phyloP scores from a whole-genome alignment of 1,284 basidiomycete species.

The Cutaneotrichosporon dermatis region DNA sequence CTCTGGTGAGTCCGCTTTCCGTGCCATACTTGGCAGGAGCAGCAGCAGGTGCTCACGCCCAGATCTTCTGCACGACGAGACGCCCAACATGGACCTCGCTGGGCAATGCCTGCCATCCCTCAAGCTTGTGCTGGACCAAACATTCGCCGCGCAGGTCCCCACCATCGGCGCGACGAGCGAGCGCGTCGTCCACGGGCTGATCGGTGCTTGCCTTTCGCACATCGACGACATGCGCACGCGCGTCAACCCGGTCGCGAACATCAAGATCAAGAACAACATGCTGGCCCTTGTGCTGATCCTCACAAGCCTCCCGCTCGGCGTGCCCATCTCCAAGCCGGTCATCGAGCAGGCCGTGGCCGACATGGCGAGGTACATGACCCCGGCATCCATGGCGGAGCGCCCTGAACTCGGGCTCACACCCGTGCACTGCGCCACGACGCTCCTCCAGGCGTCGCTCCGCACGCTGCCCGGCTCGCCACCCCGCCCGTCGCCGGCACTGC shows the following conservation, averaged over 20 bases:
- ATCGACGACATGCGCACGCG: slow-evolving; percentile 87
- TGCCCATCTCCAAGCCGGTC: slow-evolving; percentile 67
- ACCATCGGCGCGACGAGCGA: slow-evolving; percentile 33
- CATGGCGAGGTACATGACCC: slow-evolving; percentile 67
- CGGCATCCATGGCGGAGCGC: slow-evolving; percentile 52
- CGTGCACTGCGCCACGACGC: slow-evolving; percentile 78
- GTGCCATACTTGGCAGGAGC: background rate
- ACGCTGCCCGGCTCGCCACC: slow-evolving; percentile 17
- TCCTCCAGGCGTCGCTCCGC: slow-evolving; percentile 58
- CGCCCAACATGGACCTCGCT: slow-evolving; percentile 68
- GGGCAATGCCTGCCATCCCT: slow-evolving; percentile 72
- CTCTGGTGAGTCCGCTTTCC: slow-evolving; percentile 54
- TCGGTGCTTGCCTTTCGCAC: slow-evolving; percentile 78
- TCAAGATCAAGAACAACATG: slow-evolving; percentile 88
- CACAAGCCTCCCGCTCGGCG: slow-evolving; percentile 66
- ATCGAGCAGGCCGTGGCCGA: slow-evolving; percentile 81
- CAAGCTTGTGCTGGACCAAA: slow-evolving; percentile 65
- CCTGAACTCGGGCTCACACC: slow-evolving; percentile 76
- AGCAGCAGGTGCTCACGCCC: background rate
- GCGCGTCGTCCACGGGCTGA: slow-evolving; percentile 72
- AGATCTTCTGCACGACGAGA: slow-evolving; percentile 82
- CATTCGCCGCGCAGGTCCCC: slow-evolving; percentile 32
- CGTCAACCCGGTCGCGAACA: slow-evolving; percentile 66
- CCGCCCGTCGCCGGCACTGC: slow-evolving; percentile 55
- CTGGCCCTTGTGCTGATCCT: slow-evolving; percentile 79